Conservation (phyloP, 805 yeast genomes). For the Saccharomycopsis amapae region DNA sequence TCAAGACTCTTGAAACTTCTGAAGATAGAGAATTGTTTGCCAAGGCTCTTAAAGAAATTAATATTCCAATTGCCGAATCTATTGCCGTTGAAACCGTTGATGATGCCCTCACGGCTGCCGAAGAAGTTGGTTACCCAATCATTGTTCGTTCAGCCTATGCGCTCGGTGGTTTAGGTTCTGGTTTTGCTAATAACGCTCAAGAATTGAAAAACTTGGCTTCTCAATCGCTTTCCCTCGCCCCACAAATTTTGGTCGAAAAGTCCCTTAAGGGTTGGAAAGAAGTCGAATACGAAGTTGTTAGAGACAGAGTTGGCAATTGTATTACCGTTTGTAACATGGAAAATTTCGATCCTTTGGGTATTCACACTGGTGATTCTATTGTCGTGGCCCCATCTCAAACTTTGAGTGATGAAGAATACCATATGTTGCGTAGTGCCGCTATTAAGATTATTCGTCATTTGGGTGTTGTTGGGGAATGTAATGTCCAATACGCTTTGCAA, state of each 20-base stretch:
- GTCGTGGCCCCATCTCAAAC: constrained; percentile 99
- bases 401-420: constrained; percentile 92
- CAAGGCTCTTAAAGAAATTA: constrained; percentile 87
- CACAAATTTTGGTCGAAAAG: constrained; percentile 93
- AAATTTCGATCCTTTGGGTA: constrained; percentile 96
- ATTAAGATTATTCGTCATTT: constrained; percentile 94
- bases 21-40: constrained; percentile 98
- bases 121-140: constrained; percentile 83
- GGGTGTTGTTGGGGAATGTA: constrained; percentile 99
- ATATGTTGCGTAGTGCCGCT: constrained; percentile 96
- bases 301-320: constrained; percentile 94
- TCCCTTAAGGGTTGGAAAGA: constrained; percentile 99
- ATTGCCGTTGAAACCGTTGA: constrained; percentile 92
- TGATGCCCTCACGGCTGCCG: constrained; percentile 89
- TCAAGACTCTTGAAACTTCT: constrained; percentile 88
- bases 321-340: constrained; percentile 99
- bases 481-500: constrained; percentile 92
- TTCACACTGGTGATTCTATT: constrained; percentile 98
- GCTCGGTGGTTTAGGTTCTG: constrained; percentile 95
- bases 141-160: constrained; percentile 98
- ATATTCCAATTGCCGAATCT: constrained; percentile 95
- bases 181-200: constrained; percentile 78
- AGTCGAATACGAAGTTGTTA: constrained; percentile 96
- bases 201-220: constrained; percentile 85
- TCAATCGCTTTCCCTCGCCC: constrained; percentile 82